Base-by-base conservation (phyloP, 169 alveolate genomes). In the Plasmodium coatneyi region DNA sequence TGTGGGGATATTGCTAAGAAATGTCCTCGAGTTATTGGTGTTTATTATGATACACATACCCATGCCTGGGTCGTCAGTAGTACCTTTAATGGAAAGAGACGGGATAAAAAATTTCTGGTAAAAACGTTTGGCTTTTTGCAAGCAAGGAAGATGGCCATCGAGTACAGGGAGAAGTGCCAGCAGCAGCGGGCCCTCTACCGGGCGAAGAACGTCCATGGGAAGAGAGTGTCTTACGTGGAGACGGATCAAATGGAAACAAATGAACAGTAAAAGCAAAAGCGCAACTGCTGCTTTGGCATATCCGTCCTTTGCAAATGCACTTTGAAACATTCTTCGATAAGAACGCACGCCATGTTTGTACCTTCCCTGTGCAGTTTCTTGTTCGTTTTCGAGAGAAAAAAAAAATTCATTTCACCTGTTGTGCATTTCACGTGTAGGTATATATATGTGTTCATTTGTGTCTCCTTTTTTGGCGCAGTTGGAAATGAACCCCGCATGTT, bases 31-130 rank as follows among this genome's bases (percentile, higher is more conserved):
- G 54, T 79, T 41, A 71, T 80, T 80, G 95, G 95, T 16, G 95
- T 92, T 12, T 90, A 82, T 49, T 92, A 92, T 56, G 95, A 92
- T 82, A 82, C 92, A 2, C 56, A 46, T 82, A 66, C 95, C n/a
- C 43, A 71, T 56, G 83, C 93, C n/a, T 92, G 95, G 95, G 95
- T 92, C n/a, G 92, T 76, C 39, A 92, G 56, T 22, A 46, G 95
- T 66, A 39, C 91, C 12, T 43, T 39, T 36, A 83, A 83, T 49
- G 71, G 66, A 49, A 82, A 76, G 74, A 80, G 95, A 52, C 49
- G 52, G 43, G 92, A 92, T 14, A 84, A 83, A 78, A 92, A 92
- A 72, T 92, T 82, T 92, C 71, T 79, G 36, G 83, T 84, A 6
- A 81, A 92, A 66, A 92, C 92, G 5, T 84, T 78, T 54, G 95